These are phyloP conservation scores for Lindgomyces ingoldianus DNA, from an alignment of 495 filamentous ascomycete genomes.

Conservation along the genomic window DNA sequence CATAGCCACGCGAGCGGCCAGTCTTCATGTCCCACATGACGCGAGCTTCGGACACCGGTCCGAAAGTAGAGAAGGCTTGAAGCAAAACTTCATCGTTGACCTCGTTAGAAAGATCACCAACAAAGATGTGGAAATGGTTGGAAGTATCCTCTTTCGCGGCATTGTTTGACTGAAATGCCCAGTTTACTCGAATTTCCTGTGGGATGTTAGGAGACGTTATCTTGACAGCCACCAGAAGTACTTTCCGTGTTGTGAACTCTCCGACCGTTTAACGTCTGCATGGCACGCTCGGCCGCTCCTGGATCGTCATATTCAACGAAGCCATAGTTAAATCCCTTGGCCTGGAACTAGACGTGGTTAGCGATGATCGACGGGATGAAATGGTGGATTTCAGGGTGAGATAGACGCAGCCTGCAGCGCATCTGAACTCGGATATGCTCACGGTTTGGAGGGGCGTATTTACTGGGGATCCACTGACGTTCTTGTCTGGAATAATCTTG, in stretches of 20 bases:
- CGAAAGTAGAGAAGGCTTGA: slow-evolving; percentile 96
- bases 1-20: slow-evolving; percentile 93
- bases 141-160: slow-evolving; percentile 96
- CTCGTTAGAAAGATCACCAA: slow-evolving; percentile 97
- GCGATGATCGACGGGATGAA: neutral
- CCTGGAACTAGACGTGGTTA: slow-evolving; percentile 58
- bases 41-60: slow-evolving; percentile 94
- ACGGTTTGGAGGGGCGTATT: neutral
- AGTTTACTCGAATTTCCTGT: slow-evolving; percentile 99
- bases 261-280: slow-evolving; percentile 94
- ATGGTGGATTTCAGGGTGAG: neutral
- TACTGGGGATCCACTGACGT: slow-evolving; percentile 58
- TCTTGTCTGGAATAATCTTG: slow-evolving; percentile 99
- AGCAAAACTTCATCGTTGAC: slow-evolving; percentile 95
- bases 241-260: slow-evolving; percentile 92
- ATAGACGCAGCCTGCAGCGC: neutral
- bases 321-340: slow-evolving; percentile 97
- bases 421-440: neutral
- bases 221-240: neutral
- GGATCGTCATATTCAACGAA: slow-evolving; percentile 99
- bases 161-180: slow-evolving; percentile 97
- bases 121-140: slow-evolving; percentile 98
- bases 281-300: slow-evolving; percentile 90
- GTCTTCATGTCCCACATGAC: slow-evolving; percentile 99
- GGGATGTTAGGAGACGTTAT: neutral